A percentile compares a stretch with the other conserved stretches of the same genome.
These are phyloP conservation scores for Cladophialophora psammophila DNA, from an alignment of 2,329 filamentous ascomycete genomes.

Conservation along the genomic window DNA sequence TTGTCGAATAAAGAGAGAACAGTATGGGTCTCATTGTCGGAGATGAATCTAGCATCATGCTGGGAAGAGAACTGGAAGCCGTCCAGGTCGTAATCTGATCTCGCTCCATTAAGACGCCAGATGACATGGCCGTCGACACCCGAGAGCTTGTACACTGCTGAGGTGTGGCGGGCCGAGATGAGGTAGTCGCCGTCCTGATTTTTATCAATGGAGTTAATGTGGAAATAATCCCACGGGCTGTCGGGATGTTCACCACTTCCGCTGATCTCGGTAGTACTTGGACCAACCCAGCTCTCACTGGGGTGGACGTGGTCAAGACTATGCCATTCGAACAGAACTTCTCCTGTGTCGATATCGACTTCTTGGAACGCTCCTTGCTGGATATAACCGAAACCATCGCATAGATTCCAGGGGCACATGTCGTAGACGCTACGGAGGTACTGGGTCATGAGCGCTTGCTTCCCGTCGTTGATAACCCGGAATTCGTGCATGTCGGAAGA, in stretches of 20 bases:
- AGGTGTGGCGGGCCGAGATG: conserved; percentile 52
- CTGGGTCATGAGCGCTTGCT: conserved; percentile 50
- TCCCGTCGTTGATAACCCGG: conserved; percentile 55
- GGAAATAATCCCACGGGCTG: conserved; percentile 56
- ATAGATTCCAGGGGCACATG: conserved; percentile 52
- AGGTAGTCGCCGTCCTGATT: conserved; percentile 51
- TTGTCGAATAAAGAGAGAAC: conserved; percentile 52
- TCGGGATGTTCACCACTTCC: conserved; percentile 57
- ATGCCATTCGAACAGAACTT: conserved; percentile 66
- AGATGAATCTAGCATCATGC: conserved; percentile 52
- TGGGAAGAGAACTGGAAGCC: conserved; percentile 53
- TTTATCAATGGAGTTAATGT: conserved; percentile 55
- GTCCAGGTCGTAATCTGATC: conserved; percentile 42
- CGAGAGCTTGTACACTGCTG: conserved; percentile 52
- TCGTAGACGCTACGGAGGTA: conserved; percentile 56
- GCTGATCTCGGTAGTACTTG: conserved; percentile 53
- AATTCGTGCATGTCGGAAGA: conserved; percentile 61
- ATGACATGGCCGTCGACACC: conserved; percentile 49
- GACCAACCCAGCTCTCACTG: conserved; percentile 55
- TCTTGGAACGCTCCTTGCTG: conserved; percentile 62
- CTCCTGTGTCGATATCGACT: conserved; percentile 59
- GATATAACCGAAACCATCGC: conserved; percentile 58
- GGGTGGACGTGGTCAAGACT: conserved; percentile 64
- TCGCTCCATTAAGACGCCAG: conserved; percentile 49
- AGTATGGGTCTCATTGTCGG: conserved; percentile 49